Evolutionary conservation across 2,329 filamentous ascomycete genomes (phyloP).

Genomic region (Colletotrichum sp.): DNA sequence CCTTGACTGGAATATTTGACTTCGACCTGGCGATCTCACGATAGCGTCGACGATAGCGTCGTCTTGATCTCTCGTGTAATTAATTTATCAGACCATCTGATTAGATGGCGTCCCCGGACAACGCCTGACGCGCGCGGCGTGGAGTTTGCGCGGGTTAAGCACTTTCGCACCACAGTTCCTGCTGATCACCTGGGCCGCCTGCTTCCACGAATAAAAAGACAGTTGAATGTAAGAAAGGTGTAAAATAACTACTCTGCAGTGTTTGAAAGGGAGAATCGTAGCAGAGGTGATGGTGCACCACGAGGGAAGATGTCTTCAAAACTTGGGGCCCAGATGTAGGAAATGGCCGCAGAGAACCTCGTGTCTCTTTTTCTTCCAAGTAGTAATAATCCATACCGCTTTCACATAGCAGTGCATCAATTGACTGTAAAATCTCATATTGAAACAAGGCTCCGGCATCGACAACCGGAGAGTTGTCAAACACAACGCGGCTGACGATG

Average conservation of each 20-base stretch:
- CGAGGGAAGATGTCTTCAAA: no score
- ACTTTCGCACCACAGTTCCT: rapidly evolving
- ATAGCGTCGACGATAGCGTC: not conserved
- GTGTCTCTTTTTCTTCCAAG: no score
- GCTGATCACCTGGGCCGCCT: rapidly evolving
- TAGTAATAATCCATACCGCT: no score
- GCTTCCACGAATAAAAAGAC: no score
- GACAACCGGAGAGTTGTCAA: not conserved
- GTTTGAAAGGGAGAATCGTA: no score
- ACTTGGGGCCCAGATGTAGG: no score
- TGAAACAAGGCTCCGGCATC: not conserved
- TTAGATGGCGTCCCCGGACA: not conserved
- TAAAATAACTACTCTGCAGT: no score
- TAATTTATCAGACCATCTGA: not conserved
- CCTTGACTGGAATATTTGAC: not conserved
- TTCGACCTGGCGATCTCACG: not conserved
- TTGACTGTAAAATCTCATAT: not conserved
- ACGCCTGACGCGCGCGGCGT: not conserved
- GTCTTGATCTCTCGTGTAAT: rapidly evolving
- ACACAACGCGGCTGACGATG: not conserved
- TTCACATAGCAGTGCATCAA: rapidly evolving
- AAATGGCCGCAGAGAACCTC: no score
- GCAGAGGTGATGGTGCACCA: no score
- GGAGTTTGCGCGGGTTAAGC: not conserved
- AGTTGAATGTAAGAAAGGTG: no score